These are phyloP conservation scores for Streptanthus diversifolius DNA, from an alignment of 345 rosid genomes.

Conservation along the genomic window DNA sequence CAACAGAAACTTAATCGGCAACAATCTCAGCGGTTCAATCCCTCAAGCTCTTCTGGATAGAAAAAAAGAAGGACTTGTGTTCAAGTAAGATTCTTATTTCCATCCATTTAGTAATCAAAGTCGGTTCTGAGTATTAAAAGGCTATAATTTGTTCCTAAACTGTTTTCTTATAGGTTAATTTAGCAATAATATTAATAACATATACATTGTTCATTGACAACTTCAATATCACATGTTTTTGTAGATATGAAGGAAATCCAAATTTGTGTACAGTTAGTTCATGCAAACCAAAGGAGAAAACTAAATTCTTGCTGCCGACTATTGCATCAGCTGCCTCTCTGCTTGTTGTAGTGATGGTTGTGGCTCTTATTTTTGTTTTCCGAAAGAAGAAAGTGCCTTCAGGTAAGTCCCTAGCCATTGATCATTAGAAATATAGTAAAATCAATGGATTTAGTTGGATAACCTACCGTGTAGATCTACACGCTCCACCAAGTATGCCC, in stretches of 20 bases:
- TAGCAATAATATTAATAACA: too few species aligned
- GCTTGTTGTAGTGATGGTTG: not conserved
- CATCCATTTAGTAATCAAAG: too few species aligned
- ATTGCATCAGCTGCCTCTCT: constrained; percentile 31
- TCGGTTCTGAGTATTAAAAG: too few species aligned
- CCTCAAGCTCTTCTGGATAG: constrained; percentile 36
- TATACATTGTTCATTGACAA: not conserved
- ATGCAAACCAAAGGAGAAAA: constrained; percentile 11
- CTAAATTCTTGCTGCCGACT: not conserved
- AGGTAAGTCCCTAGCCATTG: not conserved
- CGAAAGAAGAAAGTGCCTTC: constrained; percentile 20
- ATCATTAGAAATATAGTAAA: not conserved
- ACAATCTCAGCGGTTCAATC: constrained; percentile 39
- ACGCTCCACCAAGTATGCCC: not conserved
- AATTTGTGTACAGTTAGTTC: constrained; percentile 17
- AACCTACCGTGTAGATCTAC: not conserved
- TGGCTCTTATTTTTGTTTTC: constrained; percentile 17
- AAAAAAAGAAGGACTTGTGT: constrained; percentile 15
- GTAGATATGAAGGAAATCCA: constrained; percentile 36
- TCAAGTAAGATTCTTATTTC: constrained; percentile 26
- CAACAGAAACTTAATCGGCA: constrained; percentile 39
- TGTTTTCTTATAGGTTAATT: too few species aligned
- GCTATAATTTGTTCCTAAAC: too few species aligned
- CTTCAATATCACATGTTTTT: not conserved
- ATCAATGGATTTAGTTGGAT: not conserved